Evolutionary conservation across 2,329 filamentous ascomycete genomes (phyloP).

Genomic region (Fusarium sp.): DNA sequence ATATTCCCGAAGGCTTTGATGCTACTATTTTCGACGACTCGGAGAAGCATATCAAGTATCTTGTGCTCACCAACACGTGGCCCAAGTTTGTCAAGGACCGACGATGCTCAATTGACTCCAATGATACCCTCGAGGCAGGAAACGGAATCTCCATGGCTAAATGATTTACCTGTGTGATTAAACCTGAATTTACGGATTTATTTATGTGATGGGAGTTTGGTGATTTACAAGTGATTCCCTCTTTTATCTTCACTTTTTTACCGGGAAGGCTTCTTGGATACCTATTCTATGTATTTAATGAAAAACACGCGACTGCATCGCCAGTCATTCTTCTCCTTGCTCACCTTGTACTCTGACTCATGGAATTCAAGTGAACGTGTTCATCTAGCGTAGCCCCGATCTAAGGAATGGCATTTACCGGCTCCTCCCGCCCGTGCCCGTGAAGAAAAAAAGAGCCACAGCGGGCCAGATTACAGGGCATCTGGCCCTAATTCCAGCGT

Average conservation of each 20-base stretch:
- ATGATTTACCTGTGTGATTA: background rate
- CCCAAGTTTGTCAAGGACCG: constrained; percentile 62
- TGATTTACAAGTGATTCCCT: constrained; percentile 27
- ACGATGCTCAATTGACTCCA: constrained; percentile 45
- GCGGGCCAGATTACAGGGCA: background rate
- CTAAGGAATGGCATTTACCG: background rate
- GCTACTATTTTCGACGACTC: constrained; percentile 66
- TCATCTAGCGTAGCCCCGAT: background rate
- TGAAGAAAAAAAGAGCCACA: background rate
- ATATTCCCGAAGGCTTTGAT: constrained; percentile 61
- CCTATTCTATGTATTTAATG: constrained; percentile 22
- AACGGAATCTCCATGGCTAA: constrained; percentile 10
- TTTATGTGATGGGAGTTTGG: constrained; percentile 23
- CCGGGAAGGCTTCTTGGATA: constrained; percentile 6
- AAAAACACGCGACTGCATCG: constrained; percentile 1
- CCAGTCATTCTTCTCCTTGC: constrained; percentile 14
- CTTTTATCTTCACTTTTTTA: background rate
- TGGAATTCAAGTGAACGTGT: background rate
- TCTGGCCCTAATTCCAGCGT: background rate
- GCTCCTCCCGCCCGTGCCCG: constrained; percentile 3
- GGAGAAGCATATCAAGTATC: constrained; percentile 68
- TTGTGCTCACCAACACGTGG: constrained; percentile 76
- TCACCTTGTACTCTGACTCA: background rate
- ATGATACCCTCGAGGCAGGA: constrained; percentile 34
- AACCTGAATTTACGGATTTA: background rate